Base-by-base conservation (phyloP, 805 yeast species). In the Nakazawaea laoshanensis region DNA sequence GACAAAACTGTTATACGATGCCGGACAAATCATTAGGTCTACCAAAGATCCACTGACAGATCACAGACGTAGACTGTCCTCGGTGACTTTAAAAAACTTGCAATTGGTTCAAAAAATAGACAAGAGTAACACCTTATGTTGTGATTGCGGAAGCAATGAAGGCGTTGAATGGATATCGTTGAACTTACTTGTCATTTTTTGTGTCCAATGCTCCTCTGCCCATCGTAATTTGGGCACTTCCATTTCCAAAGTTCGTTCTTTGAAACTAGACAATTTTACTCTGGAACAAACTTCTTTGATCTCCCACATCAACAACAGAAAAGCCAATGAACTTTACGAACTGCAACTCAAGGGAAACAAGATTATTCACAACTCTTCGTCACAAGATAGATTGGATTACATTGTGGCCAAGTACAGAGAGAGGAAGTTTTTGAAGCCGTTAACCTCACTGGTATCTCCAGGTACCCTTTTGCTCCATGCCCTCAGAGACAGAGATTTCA, bases 101-200 rank as follows among this genome's bases (percentile, higher is more conserved):
- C 48, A 50, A n/a, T 32, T 58, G 19, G 74, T 70, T 4, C 59
- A 65, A 32, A 29, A 43, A 1, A 55, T 54, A 3, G 68, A 74
- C 24, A 53, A 67, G n/a, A 67, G 76, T 20, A 88, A 88, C 47
- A 45, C 53, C 4, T 40, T 43, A 2, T 88, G 97, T 55, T 83
- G 84, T 10, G 97, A 88, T 47, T 88, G 97, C 59, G 78, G 79
- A 0, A 49, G 74, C 2, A 46, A 54, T 0, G 72, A 66, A 11
- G 57, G 70, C 10, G 94, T 83, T 11, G 95, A 87, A 43, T 88
- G 96, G 96, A 69, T 89, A 3, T 83, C 95, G 0, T 63, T 85
- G 38, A 87, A 82, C 46, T 54, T 79, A 26, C 55, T 86, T 35
- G 74, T 76, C 19, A 72, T 79, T 3, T 61, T 89, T 17, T 88